Conservation (phyloP, 164 flowering plant genomes). For the Protea cynaroides region DNA sequence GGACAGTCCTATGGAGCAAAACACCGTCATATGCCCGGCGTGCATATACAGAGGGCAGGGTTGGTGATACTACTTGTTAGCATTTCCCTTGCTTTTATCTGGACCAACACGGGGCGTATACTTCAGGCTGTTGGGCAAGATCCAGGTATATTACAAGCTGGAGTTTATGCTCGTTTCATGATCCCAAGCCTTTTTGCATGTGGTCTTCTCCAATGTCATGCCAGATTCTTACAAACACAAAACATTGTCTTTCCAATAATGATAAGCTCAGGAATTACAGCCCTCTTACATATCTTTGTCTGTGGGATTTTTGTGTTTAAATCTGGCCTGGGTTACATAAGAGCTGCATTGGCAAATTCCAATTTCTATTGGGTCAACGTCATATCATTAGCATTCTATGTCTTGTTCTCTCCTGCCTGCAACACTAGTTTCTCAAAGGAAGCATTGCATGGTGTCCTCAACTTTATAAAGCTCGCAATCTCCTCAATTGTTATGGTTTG, state of each 20-base stretch:
- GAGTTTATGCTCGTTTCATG: constrained; percentile 19
- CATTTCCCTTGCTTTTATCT: constrained; percentile 19
- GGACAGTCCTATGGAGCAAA: too few species aligned
- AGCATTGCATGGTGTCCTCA: too few species aligned
- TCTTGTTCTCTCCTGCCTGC: constrained; percentile 30
- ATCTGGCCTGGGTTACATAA: constrained; percentile 24
- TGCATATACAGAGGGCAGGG: constrained; percentile 28
- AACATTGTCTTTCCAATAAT: too few species aligned
- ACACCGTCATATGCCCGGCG: constrained; percentile 31
- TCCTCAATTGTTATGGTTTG: too few species aligned
- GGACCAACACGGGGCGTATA: constrained; percentile 15
- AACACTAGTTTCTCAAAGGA: constrained; percentile 33
- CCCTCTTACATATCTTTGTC: constrained; percentile 15
- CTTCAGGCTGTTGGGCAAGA: constrained; percentile 21
- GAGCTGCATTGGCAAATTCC: constrained; percentile 29
- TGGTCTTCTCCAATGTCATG: too few species aligned
- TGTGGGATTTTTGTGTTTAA: constrained; percentile 32
- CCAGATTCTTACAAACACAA: too few species aligned
- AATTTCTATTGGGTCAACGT: constrained; percentile 33
- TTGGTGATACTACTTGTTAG: constrained; percentile 14
- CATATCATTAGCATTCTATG: constrained; percentile 23
- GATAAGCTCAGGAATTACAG: constrained; percentile 22
- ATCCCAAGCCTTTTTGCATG: too few species aligned
- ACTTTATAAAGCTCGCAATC: too few species aligned
- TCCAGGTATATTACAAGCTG: constrained; percentile 19